These are phyloP conservation scores for Solanum commersonii DNA, from an alignment of 257 asterid genomes.

Conservation along the genomic window DNA sequence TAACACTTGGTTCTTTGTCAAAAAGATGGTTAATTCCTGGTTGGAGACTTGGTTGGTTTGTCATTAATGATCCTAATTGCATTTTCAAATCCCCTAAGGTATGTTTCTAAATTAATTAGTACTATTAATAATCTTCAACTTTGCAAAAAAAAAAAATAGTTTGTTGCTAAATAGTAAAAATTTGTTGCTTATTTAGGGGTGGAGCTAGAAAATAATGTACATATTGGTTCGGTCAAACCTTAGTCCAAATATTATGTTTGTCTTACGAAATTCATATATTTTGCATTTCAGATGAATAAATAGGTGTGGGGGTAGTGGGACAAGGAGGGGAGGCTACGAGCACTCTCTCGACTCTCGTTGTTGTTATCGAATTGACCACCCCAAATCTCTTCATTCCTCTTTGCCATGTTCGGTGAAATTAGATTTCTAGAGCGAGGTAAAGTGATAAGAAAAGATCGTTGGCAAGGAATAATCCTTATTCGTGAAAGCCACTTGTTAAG, in stretches of 20 bases:
- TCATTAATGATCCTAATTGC: conserved; percentile 49
- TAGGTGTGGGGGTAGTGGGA: background rate
- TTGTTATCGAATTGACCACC: background rate
- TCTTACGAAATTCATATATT: too few species aligned
- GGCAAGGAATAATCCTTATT: background rate
- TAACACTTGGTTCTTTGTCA: conserved; percentile 75
- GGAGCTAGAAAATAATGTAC: background rate
- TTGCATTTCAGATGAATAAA: background rate
- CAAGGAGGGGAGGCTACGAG: background rate
- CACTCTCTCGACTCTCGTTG: background rate
- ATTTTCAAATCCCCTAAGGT: conserved; percentile 49
- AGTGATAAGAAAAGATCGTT: background rate
- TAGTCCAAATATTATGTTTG: background rate
- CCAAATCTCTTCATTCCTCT: background rate
- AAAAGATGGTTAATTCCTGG: conserved; percentile 96
- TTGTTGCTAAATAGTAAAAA: background rate
- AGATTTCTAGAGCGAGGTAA: too few species aligned
- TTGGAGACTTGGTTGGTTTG: conserved; percentile 94
- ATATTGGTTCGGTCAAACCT: fast-evolving
- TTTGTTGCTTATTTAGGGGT: background rate
- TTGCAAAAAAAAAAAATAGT: background rate
- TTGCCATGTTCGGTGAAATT: background rate
- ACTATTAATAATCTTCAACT: background rate
- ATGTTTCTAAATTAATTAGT: background rate
- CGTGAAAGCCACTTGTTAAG: background rate